Percentiles rank a stretch among this genome's conserved stretches.
Conservation (phyloP, 2,329 filamentous ascomycete genomes). For the Claviceps monticola region DNA sequence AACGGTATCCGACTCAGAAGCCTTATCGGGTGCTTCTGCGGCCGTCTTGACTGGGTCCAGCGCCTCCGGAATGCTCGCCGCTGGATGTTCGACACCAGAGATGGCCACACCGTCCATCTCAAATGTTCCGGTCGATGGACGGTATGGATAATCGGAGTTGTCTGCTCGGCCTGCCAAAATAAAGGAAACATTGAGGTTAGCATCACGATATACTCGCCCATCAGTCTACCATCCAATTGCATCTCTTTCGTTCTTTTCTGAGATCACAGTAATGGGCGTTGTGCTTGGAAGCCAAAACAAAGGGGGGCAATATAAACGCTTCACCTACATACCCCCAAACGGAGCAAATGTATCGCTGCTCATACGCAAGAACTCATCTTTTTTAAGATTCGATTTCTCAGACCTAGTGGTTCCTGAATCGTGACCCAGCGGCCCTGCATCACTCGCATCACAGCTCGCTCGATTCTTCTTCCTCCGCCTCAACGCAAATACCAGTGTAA, state of each 20-base stretch:
- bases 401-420: not conserved
- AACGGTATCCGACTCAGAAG: no score
- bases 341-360: slow-evolving; percentile 25
- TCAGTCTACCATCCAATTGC: not conserved
- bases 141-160: slow-evolving; percentile 14
- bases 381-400: slow-evolving; percentile 6
- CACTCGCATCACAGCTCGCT: slow-evolving; percentile 2
- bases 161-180: slow-evolving; percentile 19
- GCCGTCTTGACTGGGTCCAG: not conserved
- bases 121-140: slow-evolving; percentile 16
- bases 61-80: slow-evolving; percentile 8
- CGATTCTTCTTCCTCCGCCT: slow-evolving; percentile 8
- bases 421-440: slow-evolving; percentile 5
- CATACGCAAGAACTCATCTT: slow-evolving; percentile 10
- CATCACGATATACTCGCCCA: no score
- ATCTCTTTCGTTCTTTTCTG: not conserved
- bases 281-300: no score
- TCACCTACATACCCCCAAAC: slow-evolving; percentile 26
- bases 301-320: not conserved
- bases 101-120: slow-evolving; percentile 24
- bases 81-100: slow-evolving; percentile 21
- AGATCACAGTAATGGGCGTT: no score
- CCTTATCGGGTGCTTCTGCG: no score
- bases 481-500: slow-evolving; percentile 11
- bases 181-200: not conserved